Conservation (phyloP, 75 land plant genomes). For the Cryptomeria japonica region DNA sequence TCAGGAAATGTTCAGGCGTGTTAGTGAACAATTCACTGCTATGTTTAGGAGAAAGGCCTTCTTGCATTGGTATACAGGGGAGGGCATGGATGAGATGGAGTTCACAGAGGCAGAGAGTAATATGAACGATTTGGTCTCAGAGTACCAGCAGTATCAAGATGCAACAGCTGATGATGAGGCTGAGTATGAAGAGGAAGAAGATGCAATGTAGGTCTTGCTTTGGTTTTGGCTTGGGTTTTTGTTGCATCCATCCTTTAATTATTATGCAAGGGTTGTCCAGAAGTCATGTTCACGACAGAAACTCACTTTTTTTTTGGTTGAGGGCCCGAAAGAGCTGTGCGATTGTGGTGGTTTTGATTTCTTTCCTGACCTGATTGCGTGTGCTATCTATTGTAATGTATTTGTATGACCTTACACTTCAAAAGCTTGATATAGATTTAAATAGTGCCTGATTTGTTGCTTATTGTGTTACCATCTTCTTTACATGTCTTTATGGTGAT, state of each 20-base stretch:
- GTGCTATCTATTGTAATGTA: slow-evolving; percentile 7
- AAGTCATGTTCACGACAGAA: not conserved
- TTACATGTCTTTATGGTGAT: not conserved
- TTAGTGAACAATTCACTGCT: slow-evolving; percentile 68
- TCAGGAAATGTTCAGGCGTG: slow-evolving; percentile 76
- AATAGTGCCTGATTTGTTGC: slow-evolving; percentile 5
- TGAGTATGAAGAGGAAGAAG: slow-evolving; percentile 62
- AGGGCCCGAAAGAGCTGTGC: not conserved
- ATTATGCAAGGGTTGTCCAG: not conserved
- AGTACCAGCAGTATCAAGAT: slow-evolving; percentile 68
- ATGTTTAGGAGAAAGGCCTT: slow-evolving; percentile 59
- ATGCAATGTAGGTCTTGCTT: slow-evolving; percentile 26
- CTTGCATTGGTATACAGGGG: slow-evolving; percentile 61
- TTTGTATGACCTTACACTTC: not conserved
- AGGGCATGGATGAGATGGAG: slow-evolving; percentile 68
- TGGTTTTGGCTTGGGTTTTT: not conserved
- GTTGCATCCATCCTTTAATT: not conserved
- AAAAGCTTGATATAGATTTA: not conserved
- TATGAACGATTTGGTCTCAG: slow-evolving; percentile 71
- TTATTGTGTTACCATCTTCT: not conserved
- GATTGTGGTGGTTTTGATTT: not conserved
- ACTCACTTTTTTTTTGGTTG: not conserved
- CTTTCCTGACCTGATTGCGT: not conserved
- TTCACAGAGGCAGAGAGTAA: slow-evolving; percentile 80
- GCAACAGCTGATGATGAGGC: slow-evolving; percentile 46